Evolutionary conservation across 257 asterid species (phyloP), one percentile per base, ranked within the genome.

Genomic region (Forsythia viridissima): DNA sequence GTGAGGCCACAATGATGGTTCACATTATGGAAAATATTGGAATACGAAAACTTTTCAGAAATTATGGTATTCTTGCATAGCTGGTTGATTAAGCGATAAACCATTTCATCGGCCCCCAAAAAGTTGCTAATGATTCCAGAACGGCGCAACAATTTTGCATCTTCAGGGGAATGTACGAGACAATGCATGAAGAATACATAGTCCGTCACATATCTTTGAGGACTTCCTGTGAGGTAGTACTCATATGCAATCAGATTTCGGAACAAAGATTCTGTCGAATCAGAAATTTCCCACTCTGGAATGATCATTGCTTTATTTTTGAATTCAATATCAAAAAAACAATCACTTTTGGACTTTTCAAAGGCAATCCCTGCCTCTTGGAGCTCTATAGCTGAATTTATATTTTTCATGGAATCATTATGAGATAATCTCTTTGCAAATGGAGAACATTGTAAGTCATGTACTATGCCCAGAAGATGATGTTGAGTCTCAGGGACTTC

Each of bases 241-340:
- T 78, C 82, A 11, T 71, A 72, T 13, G 77, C 77, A 6, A 78
- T 71, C 46, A 78, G 77, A 55, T 79, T 79, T 34, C 42, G 72
- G 39, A 79, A 36, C 15, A 71, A 38, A 2, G 82, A 72, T 40
- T 79, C 70, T 12, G 78, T 72, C 8, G 44, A 71, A 63, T 61
- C 68, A 63, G 8, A 59, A 41, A 79, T n/a, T 30, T 48, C 43
- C 52, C 73, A 48, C 0, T 21, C 41, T 21, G 82, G 82, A 42
- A 79, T 79, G 52, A 16, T 20, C 6, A 79, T 38, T 36, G 46
- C 77, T 16, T 72, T 77, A 3, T 79, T 72, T 2, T 3, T 36
- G 41, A 61, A 79, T 39, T 63, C 46, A 4, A 72, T 72, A n/a
- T 79, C 78, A 71, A 75, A 41, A 0, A 72, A 72, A 10, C 40